Conservation (phyloP, 345 rosid species). For the Citrus inodora region DNA sequence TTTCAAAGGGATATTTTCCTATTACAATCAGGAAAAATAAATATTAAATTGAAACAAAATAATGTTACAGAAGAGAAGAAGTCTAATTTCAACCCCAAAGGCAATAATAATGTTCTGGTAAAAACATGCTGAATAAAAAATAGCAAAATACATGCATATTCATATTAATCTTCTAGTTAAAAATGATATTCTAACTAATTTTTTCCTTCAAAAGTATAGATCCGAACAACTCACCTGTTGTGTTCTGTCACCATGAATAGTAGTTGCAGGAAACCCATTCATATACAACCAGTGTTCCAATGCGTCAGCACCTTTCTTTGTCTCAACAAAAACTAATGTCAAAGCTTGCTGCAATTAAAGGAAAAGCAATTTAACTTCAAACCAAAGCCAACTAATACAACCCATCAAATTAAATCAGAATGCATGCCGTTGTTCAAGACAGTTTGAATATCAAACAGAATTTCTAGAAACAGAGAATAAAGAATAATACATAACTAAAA, state of each 20-base stretch:
- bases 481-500: background rate
- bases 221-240: constrained; percentile 54
- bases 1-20: background rate
- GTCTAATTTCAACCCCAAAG: too few relatives aligned
- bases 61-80: too few relatives aligned
- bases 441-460: background rate
- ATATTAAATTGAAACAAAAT: too few relatives aligned
- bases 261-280: constrained; percentile 91
- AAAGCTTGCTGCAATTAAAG: constrained; percentile 76
- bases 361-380: background rate
- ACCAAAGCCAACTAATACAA: background rate
- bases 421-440: background rate
- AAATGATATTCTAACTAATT: background rate
- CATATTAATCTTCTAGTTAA: too few relatives aligned
- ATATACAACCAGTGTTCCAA: constrained; percentile 81
- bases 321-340: constrained; percentile 98
- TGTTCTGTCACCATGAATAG: constrained; percentile 93
- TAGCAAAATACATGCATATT: background rate
- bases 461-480: background rate
- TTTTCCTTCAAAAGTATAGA: background rate
- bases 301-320: constrained; percentile 93
- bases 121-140: background rate
- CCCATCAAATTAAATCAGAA: background rate
- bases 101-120: too few relatives aligned
- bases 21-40: too few relatives aligned